Percentiles rank a stretch among this genome's conserved stretches.
Conservation (phyloP, 2,329 filamentous ascomycete genomes). For the Fusarium equiseti region DNA sequence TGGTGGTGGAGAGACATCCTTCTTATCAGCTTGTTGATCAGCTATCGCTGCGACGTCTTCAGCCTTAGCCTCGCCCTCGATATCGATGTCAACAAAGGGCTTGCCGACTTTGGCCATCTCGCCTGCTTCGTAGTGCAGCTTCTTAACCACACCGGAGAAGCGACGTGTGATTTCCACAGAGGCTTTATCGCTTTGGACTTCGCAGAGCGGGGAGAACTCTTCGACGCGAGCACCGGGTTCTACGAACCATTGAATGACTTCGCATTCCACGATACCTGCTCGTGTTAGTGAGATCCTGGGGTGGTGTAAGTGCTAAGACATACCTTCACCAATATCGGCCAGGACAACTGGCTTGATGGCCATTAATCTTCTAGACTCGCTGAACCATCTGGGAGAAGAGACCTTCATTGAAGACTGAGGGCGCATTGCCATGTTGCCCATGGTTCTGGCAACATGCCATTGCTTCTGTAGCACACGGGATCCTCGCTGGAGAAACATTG, state of each 20-base stretch:
- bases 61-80: slow-evolving; percentile 77
- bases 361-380: slow-evolving; percentile 61
- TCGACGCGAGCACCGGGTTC: slow-evolving; percentile 95
- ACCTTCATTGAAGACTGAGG: slow-evolving; percentile 47
- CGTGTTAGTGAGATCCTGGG: slow-evolving; percentile 24
- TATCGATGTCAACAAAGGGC: slow-evolving; percentile 94
- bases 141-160: slow-evolving; percentile 95
- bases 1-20: slow-evolving; percentile 44
- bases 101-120: slow-evolving; percentile 97
- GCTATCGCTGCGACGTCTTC: slow-evolving; percentile 53
- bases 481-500: slow-evolving; percentile 68
- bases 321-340: slow-evolving; percentile 89
- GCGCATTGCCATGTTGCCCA: slow-evolving; percentile 53
- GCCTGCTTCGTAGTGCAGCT: slow-evolving; percentile 92
- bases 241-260: slow-evolving; percentile 99
- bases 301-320: slow-evolving; percentile 33
- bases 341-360: slow-evolving; percentile 83
- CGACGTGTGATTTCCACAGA: slow-evolving; percentile 92
- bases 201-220: slow-evolving; percentile 97
- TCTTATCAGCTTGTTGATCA: slow-evolving; percentile 49
- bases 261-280: slow-evolving; percentile 94
- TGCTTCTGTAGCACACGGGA: slow-evolving; percentile 64
- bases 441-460: slow-evolving; percentile 60
- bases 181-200: slow-evolving; percentile 98
- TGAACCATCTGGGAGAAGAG: slow-evolving; percentile 60